Evolutionary conservation across 176 grass and related monocot genomes (phyloP).

Genomic region (Carex kokanica): DNA sequence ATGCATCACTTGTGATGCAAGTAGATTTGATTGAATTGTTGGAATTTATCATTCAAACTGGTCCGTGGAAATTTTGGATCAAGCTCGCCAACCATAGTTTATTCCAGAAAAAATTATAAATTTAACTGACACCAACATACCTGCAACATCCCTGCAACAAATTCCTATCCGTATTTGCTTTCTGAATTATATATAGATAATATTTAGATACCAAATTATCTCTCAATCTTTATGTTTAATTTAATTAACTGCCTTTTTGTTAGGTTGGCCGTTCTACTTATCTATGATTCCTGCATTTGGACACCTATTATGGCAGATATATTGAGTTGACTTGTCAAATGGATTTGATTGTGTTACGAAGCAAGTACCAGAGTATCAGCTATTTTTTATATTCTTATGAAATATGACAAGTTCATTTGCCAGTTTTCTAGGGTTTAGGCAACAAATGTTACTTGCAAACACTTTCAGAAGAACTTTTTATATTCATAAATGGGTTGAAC

Average conservation of each 20-base stretch:
- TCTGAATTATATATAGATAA: neutral
- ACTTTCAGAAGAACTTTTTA: neutral
- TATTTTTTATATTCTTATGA: neutral
- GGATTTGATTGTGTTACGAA: slow-evolving; percentile 37
- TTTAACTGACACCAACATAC: neutral
- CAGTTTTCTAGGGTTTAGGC: neutral
- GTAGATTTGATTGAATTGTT: too few species aligned
- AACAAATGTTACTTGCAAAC: too few species aligned
- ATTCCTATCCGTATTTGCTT: neutral
- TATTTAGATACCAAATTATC: neutral
- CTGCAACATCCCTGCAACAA: neutral
- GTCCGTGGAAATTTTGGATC: too few species aligned
- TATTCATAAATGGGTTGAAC: neutral
- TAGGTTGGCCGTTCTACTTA: slow-evolving; percentile 47
- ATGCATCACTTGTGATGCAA: too few species aligned
- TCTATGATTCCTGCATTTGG: slow-evolving; percentile 32
- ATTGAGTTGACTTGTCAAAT: slow-evolving; percentile 37
- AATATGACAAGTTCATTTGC: neutral
- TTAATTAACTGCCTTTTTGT: neutral
- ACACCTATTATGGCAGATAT: slow-evolving; percentile 49
- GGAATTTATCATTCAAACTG: too few species aligned
- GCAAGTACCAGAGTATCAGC: slow-evolving; percentile 19
- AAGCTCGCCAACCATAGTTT: too few species aligned
- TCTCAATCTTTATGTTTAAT: neutral
- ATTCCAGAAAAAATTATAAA: too few species aligned